phyloP scores from a whole-genome alignment of 2,329 filamentous ascomycete species.

The Pleurostoma richardsiae region DNA sequence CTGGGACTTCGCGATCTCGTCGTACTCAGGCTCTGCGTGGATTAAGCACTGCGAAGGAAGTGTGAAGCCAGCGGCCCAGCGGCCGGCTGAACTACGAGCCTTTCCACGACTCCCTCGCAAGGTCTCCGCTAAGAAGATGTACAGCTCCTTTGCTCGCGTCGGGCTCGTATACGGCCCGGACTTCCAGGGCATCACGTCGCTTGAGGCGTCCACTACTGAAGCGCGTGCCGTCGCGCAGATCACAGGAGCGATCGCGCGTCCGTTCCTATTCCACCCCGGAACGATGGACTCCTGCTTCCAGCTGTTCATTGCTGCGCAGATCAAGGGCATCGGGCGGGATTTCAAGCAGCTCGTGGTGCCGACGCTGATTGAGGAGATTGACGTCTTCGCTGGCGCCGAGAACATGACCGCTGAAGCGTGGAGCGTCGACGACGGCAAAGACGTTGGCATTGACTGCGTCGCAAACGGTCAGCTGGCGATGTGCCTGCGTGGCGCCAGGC shows the following conservation, averaged over 20 bases:
- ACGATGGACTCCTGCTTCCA: conserved; percentile 28
- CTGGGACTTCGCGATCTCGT: conserved; percentile 25
- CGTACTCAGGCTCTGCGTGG: conserved; percentile 18
- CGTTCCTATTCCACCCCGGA: conserved; percentile 30
- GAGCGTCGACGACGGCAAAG: background rate
- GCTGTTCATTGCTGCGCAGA: conserved; percentile 16
- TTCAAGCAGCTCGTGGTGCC: conserved; percentile 14
- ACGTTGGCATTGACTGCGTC: background rate
- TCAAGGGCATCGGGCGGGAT: conserved; percentile 7
- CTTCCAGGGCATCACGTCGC: conserved; percentile 19
- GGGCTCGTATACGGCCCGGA: conserved; percentile 24
- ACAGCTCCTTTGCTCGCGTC: conserved; percentile 17
- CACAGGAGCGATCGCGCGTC: conserved; percentile 13
- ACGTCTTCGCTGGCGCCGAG: conserved; percentile 13
- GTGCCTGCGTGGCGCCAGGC: background rate
- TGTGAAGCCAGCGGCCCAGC: conserved; percentile 9
- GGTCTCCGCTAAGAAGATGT: conserved; percentile 14
- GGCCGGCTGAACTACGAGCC: conserved; percentile 1
- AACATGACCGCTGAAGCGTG: conserved; percentile 6
- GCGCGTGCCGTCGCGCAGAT: conserved; percentile 13
- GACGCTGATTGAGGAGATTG: conserved; percentile 18
- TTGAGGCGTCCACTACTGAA: conserved; percentile 11
- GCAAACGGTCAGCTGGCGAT: background rate
- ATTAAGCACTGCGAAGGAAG: conserved; percentile 21
- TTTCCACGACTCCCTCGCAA: conserved; percentile 12